Evolutionary conservation across 345 rosid species (phyloP), one percentile per base, ranked within the genome.

Genomic region (Citrus reticulata): DNA sequence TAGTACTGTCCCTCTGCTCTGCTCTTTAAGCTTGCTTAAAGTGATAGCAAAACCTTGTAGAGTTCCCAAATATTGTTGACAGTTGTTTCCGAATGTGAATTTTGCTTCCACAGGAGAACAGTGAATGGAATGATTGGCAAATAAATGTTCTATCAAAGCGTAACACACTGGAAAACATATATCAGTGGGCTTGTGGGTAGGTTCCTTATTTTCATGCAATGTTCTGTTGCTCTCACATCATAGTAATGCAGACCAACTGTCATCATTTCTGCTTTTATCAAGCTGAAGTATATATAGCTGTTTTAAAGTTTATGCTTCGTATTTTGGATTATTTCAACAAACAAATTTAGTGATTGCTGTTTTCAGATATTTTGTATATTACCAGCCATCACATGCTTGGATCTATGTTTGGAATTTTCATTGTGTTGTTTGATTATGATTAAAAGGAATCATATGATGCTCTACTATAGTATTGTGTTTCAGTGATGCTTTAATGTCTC

Each of bases 131-230:
- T 82, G 93, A 91, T 40, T 92, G 95, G 97, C 93, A 90, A 62
- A 77, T 87, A 57, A 89, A 87, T 88, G 87, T 90, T 57, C 84
- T 94, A 68, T 86, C 91, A 58, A 88, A 91, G 81, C 93, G 98
- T 68, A 94, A 94, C 82, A 85, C 91, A 4, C 83, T 90, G 85
- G 98, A 94, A 87, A 94, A 94, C 82, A 91, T 91, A 29, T 90
- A 87, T 80, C 91, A 92, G 72, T 94, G 98, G 98, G 89, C 90
- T 42, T 94, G 98, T 70, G 97, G 98, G 98, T 95, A 84, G 70
- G 94, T 86, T 79, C 68, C 66, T 63, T 70, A 76, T 35, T 72
- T 4, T 35, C 3, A n/a, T 7, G 55, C 35, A 14, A 22, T 65
- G 22, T 67, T 72, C 27, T 58, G 61, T 72, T 78, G 60, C 19